Base-by-base conservation (phyloP, 371 early-diverging fungal species). In the Mortierella sp. region DNA sequence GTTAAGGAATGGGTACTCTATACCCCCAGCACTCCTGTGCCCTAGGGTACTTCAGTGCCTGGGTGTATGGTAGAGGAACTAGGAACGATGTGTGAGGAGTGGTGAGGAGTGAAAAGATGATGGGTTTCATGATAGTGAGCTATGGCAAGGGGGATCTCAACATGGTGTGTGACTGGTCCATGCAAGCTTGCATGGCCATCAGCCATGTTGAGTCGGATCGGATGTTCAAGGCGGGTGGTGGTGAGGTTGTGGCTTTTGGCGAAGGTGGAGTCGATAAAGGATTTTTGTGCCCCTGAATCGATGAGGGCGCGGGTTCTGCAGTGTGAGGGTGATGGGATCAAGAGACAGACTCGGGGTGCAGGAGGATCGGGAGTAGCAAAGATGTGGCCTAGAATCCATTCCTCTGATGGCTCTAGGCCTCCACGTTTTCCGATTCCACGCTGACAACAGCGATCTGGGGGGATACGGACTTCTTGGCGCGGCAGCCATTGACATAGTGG, bases 381-480 rank as follows among this genome's bases (percentile, higher is more conserved):
- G 51, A 51, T 28, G 7, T 51, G 31, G 51, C 51, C 51, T 53
- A 53, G 21, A 37, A 53, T 53, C 53, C 53, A 53, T 39, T 39
- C 53, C 40, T 19, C 53, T 1, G 37, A 12, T 6, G 40, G 40
- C 21, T 34, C 53, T 53, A 53, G 53, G 40, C 53, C 37, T 6
- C 1, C 3, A 29, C 53, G 53, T 53, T 53, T 53, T 53, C 53
- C 53, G 53, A 53, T n/a, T 53, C 53, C 19, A 21, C 9, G n/a
- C 2, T 17, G 52, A n/a, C 17, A 17, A 6, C 21, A 6, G 19
- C 45, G 21, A n/a, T 17, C 6, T 9, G 16, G n/a, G n/a, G n/a
- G n/a, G n/a, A n/a, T n/a, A n/a, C n/a, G n/a, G n/a, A n/a, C n/a
- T n/a, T n/a, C n/a, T 34, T 34, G 34, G 4, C 34, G 10, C 34